phyloP scores from a whole-genome alignment of 2,329 filamentous ascomycete genomes.

The Fusarium mangiferae region DNA sequence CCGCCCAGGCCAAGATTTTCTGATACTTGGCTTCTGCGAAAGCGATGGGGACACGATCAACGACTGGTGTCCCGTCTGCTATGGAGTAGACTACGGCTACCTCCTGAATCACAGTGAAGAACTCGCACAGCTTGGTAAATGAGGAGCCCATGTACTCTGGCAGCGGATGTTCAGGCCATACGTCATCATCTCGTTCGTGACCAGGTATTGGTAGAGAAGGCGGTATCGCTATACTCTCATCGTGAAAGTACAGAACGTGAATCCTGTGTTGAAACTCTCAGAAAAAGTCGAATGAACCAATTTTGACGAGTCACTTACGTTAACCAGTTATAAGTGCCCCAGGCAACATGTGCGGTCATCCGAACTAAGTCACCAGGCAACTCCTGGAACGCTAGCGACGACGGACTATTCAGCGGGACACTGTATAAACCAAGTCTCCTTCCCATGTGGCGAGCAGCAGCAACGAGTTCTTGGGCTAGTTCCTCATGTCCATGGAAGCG shows the following conservation, averaged over 20 bases:
- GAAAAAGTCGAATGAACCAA: neutral
- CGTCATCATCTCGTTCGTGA: neutral
- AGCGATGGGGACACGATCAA: neutral
- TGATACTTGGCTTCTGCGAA: constrained; percentile 8
- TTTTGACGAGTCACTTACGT: neutral
- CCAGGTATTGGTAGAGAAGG: neutral
- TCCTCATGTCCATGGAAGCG: neutral
- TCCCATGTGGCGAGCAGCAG: neutral
- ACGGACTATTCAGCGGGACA: neutral
- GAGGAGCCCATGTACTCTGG: neutral
- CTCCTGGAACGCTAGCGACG: neutral
- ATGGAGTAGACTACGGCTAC: neutral
- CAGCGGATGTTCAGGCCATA: neutral
- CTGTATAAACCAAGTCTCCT: neutral
- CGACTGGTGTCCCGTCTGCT: fast-evolving
- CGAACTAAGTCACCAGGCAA: neutral
- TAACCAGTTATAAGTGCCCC: neutral
- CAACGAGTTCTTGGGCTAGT: neutral
- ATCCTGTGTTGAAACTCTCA: neutral
- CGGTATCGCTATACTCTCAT: neutral
- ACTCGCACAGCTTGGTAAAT: neutral
- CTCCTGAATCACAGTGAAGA: neutral
- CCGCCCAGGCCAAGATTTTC: neutral
- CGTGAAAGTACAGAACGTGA: neutral
- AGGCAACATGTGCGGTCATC: neutral